phyloP scores from a whole-genome alignment of 2,329 filamentous ascomycete genomes.

The Penicillium olsonii region DNA sequence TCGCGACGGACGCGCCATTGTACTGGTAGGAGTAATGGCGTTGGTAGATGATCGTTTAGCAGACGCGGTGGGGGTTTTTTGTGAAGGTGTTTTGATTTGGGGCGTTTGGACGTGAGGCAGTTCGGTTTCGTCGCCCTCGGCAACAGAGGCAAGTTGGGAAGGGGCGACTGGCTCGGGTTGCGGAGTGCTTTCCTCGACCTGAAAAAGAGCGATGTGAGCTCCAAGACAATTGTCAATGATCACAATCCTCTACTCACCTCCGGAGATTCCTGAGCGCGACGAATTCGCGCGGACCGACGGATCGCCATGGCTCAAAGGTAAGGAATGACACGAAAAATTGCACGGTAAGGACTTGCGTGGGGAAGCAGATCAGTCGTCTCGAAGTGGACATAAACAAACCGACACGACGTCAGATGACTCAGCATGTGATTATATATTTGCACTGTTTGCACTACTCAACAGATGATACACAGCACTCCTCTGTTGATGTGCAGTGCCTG shows the following conservation, averaged over 20 bases:
- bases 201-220: not conserved
- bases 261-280: conserved; percentile 29
- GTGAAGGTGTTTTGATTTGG: conserved; percentile 20
- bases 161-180: conserved; percentile 17
- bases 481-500: no score
- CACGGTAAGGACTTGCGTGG: not conserved
- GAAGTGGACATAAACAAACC: conserved; percentile 26
- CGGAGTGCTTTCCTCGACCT: conserved; percentile 25
- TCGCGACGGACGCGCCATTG: conserved; percentile 67
- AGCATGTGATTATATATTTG: not conserved
- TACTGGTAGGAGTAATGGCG: conserved; percentile 48
- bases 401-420: conserved; percentile 26
- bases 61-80: conserved; percentile 33
- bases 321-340: not conserved
- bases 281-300: conserved; percentile 45
- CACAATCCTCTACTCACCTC: conserved; percentile 33
- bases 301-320: conserved; percentile 35
- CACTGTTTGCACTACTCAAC: not conserved
- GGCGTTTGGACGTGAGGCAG: conserved; percentile 27
- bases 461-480: no score
- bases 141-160: conserved; percentile 45
- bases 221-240: conserved; percentile 6
- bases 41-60: conserved; percentile 25
- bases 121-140: conserved; percentile 49
- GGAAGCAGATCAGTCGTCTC: not conserved